Evolutionary conservation across 192 early-diverging fungal species (phyloP).

Genomic region (Coemansia sp.): DNA sequence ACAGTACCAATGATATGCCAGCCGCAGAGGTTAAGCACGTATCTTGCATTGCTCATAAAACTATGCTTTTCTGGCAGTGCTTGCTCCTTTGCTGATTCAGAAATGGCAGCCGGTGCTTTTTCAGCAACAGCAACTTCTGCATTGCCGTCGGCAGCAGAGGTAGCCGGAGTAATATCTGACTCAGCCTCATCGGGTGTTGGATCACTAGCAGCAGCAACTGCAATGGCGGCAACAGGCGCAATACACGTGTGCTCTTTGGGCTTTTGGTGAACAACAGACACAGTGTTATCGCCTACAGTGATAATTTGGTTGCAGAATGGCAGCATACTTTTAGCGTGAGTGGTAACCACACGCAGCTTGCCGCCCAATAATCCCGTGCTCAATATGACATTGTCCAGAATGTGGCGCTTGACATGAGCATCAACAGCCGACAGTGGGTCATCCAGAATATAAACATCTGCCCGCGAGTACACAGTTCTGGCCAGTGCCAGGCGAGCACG

Average conservation of each 20-base stretch:
- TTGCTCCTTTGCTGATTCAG: background rate
- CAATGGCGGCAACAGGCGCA: background rate
- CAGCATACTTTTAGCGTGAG: background rate
- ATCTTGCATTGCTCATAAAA: background rate
- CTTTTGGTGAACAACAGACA: background rate
- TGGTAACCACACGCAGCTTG: slow-evolving; percentile 6
- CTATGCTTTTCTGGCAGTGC: background rate
- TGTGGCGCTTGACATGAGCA: slow-evolving; percentile 10
- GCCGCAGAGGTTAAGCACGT: background rate
- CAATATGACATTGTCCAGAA: slow-evolving; percentile 17
- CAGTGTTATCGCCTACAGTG: background rate
- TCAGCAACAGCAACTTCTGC: background rate
- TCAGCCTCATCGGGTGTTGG: background rate
- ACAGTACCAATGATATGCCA: background rate
- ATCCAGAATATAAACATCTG: slow-evolving; percentile 15
- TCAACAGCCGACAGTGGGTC: background rate
- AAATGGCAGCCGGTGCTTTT: no score
- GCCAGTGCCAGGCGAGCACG: slow-evolving; percentile 15
- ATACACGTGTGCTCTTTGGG: background rate
- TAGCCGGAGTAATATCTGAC: background rate
- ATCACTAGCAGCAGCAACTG: background rate
- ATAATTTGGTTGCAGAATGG: slow-evolving; percentile 7
- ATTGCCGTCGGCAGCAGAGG: background rate
- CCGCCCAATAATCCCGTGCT: slow-evolving; percentile 14
- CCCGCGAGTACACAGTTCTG: slow-evolving; percentile 20